Evolutionary conservation across 805 yeast genomes (phyloP), one percentile per base, ranked within the genome.

Genomic region (Pichia phayaonensis): DNA sequence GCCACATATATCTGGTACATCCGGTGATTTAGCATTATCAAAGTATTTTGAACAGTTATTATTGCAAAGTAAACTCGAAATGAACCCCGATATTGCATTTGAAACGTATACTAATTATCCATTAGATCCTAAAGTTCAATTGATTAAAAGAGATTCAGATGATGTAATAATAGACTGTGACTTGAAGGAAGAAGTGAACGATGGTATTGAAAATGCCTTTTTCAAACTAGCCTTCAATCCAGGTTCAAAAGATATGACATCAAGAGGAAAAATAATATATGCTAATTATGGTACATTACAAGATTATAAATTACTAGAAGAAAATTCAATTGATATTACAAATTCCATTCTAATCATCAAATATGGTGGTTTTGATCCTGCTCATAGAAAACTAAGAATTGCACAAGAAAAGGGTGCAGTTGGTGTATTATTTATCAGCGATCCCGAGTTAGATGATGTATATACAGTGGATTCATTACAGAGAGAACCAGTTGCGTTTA

Each of bases 1-100:
- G 81, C 89, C 96, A 3, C 97, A 90, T 63, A 67, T 84, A 56
- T 81, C 97, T 0, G 98, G 98, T 3, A 84, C 97, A 2, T 77
- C 80, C 16, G 98, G 96, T 20, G 97, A 89, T 64, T 66, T 80
- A 52, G 76, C 92, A 0, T 67, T 90, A 38, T 83, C 89, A 2
- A 72, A 76, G 51, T 89, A 83, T 61, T 71, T 90, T 16, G 73
- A 79, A 53, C 76, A 76, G 23, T 77, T 78, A 45, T 79, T 86
- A 66, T 62, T 66, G 22, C 75, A 79, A 47, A 79, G 81, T 54
- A 86, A 86, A 2, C 54, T 90, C 21, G 67, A 70, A 27, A 52
- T 66, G 2, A 74, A 79, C 6, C 81, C 79, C 42, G 75, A 79
- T 44, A 69, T 72, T 38, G 77, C 74, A 48, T 65, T 80, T 48